phyloP scores from a whole-genome alignment of 164 flowering plant species.

The Macadamia integrifolia region DNA sequence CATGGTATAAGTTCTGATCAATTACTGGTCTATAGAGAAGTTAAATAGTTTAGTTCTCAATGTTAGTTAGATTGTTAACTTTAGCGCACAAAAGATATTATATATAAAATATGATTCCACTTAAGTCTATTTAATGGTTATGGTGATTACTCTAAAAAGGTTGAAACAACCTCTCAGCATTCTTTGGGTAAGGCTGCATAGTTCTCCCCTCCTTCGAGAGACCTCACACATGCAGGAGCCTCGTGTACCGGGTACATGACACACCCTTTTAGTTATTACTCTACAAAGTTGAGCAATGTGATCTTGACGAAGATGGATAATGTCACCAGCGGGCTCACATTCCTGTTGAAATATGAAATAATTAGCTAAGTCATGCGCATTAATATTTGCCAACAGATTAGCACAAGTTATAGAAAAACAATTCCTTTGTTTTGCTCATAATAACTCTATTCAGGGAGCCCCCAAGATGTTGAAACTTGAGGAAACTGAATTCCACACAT shows the following conservation, averaged over 20 bases:
- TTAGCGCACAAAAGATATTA: not conserved
- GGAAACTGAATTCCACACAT: too few relatives aligned
- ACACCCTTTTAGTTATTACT: too few relatives aligned
- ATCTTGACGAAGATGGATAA: conserved; percentile 40
- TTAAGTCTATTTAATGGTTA: not conserved
- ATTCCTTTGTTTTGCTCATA: too few relatives aligned
- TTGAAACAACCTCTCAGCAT: too few relatives aligned
- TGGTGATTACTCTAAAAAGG: conserved; percentile 52
- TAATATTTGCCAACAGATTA: too few relatives aligned
- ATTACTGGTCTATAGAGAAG: conserved; percentile 54
- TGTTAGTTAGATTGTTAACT: not conserved
- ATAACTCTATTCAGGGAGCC: too few relatives aligned
- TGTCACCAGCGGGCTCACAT: conserved; percentile 60
- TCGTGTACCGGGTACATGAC: too few relatives aligned
- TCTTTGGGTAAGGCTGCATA: too few relatives aligned
- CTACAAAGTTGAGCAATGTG: conserved; percentile 36
- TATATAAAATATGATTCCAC: not conserved
- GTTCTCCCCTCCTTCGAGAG: too few relatives aligned
- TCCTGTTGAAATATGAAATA: conserved; percentile 31
- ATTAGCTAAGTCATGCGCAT: not conserved
- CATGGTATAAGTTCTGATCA: conserved; percentile 61
- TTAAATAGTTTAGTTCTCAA: not conserved
- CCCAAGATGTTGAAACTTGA: too few relatives aligned
- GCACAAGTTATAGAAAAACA: too few relatives aligned
- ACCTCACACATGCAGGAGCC: too few relatives aligned